phyloP scores from a whole-genome alignment of 1,139 yeast species.

The Barnettozyma hawaiiensis region DNA sequence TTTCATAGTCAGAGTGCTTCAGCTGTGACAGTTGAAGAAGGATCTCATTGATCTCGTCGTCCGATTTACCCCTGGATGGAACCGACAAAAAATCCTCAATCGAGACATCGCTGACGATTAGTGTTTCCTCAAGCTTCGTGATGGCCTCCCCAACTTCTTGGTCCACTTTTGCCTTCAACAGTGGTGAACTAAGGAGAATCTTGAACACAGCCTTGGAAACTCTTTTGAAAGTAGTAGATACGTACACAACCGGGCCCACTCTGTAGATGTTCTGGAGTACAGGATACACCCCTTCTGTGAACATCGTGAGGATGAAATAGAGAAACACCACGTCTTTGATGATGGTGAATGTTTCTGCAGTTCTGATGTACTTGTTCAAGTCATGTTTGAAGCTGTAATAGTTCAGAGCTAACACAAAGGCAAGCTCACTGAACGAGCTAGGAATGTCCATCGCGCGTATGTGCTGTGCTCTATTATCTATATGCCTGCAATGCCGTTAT shows the following conservation, averaged over 20 bases:
- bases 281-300: neutral
- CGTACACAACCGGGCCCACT: neutral
- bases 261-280: neutral
- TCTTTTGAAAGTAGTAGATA: neutral
- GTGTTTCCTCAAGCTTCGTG: slow-evolving; percentile 43
- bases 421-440: neutral
- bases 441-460: neutral
- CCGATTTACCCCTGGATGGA: slow-evolving; percentile 53
- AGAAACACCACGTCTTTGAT: slow-evolving; percentile 1
- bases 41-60: slow-evolving; percentile 39
- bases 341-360: neutral
- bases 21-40: slow-evolving; percentile 44
- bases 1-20: slow-evolving; percentile 73
- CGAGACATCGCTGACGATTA: slow-evolving; percentile 47
- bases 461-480: too few species aligned
- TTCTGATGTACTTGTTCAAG: neutral
- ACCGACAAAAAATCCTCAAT: slow-evolving; percentile 43
- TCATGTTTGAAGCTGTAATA: neutral
- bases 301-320: neutral
- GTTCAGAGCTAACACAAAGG: neutral
- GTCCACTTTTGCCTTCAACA: slow-evolving; percentile 51
- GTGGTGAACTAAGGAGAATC: slow-evolving; percentile 45
- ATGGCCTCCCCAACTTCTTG: slow-evolving; percentile 49
- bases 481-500: too few species aligned
- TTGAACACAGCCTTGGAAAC: slow-evolving; percentile 24